Evolutionary conservation across 495 filamentous ascomycete genomes (phyloP).

Genomic region (Annulohypoxylon bovei): DNA sequence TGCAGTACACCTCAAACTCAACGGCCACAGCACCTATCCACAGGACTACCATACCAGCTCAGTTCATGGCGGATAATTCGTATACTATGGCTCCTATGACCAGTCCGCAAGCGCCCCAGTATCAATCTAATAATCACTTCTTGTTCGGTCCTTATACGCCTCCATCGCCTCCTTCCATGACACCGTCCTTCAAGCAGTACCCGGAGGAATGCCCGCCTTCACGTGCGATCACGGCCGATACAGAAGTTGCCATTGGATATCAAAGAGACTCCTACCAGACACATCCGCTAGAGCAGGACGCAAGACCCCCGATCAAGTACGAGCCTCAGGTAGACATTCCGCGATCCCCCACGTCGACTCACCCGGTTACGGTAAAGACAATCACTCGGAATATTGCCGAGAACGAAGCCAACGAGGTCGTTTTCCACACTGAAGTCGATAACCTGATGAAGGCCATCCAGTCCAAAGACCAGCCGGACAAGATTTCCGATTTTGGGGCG

Average conservation of each 20-base stretch:
- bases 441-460: constrained; percentile 94
- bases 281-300: constrained; percentile 24
- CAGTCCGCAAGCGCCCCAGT: constrained; percentile 50
- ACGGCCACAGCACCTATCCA: constrained; percentile 43
- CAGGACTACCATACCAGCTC: constrained; percentile 42
- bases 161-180: constrained; percentile 40
- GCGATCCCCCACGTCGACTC: constrained; percentile 22
- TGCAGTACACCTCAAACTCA: constrained; percentile 49
- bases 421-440: constrained; percentile 86
- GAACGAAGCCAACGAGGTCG: constrained; percentile 50
- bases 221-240: constrained; percentile 20
- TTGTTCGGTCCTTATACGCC: constrained; percentile 50
- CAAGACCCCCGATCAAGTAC: constrained; percentile 46
- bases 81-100: constrained; percentile 51
- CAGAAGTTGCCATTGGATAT: constrained; percentile 18
- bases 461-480: constrained; percentile 63
- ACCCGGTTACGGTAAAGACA: constrained; percentile 29
- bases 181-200: constrained; percentile 51
- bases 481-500: constrained; percentile 2
- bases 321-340: constrained; percentile 43
- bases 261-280: constrained; percentile 29
- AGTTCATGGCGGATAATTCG: constrained; percentile 49
- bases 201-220: constrained; percentile 47
- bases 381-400: constrained; percentile 43
- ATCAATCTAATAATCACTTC: constrained; percentile 45